Base-by-base conservation (phyloP, 2,329 filamentous ascomycete species). In the Pestalotiopsis sp. region DNA sequence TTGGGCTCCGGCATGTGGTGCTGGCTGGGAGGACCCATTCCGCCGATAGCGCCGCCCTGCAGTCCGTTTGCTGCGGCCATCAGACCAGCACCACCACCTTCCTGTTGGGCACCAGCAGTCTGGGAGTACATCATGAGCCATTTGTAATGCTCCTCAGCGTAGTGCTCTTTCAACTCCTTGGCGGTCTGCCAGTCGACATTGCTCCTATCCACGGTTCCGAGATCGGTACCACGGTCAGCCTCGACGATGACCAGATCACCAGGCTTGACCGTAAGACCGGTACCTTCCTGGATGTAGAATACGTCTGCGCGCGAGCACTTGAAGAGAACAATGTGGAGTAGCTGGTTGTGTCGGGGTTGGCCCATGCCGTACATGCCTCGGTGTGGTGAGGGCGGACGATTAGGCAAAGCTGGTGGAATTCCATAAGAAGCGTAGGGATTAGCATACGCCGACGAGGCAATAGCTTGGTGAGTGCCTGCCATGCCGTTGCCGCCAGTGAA, bases 101-200 rank as follows among this genome's bases (percentile, higher is more conserved):
- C 90, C 68, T 90, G 86, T 25, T 85, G 87, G 25, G 85, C 87
- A 45, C 87, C 87, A 7, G 89, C 93, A 77, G 90, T 93, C 78
- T 94, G 91, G 1, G 94, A 97, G 80, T 98, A 99, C 93, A 98
- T 96, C 92, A 98, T 97, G 66, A 99, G 87, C 93, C 95, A 98
- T 76, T 94, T 95, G 82, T 97, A 98, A 79, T 99, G 96, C 78
- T 98, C 94, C 78, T 98, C 94, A 2, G 93, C 93, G 73, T 95
- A 97, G 74, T 96, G 91, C 74, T 97, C 93, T 79, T 98, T 97
- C 73, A 94, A 83, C 62, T 96, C 92, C 76, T 96, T 95, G 9
- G 96, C 96, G 65, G 92, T 89, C 73, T 94, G 91, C 87, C 94
- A 94, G 71, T 94, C 93, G 52, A 98, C 90, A 74, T 97, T 95